A percentile compares a stretch with the other conserved stretches of the same genome.
Conservation (phyloP, 2,329 filamentous ascomycete species). For the Pyrenophora tritici-repentis region DNA sequence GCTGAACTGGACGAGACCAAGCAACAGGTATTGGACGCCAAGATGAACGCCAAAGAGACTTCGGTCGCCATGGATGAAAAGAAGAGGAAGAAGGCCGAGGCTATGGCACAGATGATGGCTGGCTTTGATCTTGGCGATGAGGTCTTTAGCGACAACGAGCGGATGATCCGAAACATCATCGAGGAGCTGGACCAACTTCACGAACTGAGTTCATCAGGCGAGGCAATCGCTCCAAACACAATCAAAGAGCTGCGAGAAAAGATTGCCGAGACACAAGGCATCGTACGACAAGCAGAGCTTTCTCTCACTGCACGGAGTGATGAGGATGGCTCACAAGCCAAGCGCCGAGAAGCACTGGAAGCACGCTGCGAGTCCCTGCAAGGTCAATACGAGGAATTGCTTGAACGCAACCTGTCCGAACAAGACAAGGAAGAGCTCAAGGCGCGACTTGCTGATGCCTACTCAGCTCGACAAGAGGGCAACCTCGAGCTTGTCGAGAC, state of each 20-base stretch:
- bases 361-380: constrained; percentile 74
- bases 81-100: constrained; percentile 97
- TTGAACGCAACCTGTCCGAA: constrained; percentile 78
- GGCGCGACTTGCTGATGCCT: constrained; percentile 74
- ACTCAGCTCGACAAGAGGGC: constrained; percentile 73
- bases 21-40: constrained; percentile 91
- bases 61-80: constrained; percentile 91
- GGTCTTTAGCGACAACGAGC: constrained; percentile 91
- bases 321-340: constrained; percentile 64
- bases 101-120: constrained; percentile 99
- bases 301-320: constrained; percentile 74
- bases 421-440: constrained; percentile 85
- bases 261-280: constrained; percentile 86
- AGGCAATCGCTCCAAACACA: constrained; percentile 80
- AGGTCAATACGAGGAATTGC: constrained; percentile 80
- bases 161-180: constrained; percentile 80
- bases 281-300: constrained; percentile 89
- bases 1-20: constrained; percentile 92
- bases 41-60: constrained; percentile 95
- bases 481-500: constrained; percentile 76
- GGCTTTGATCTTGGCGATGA: constrained; percentile 93
- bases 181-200: constrained; percentile 79
- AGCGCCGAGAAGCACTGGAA: constrained; percentile 77
- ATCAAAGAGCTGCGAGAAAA: constrained; percentile 76
- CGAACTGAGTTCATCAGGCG: constrained; percentile 75